A percentile compares a stretch with the other conserved stretches of the same genome.
phyloP scores from a whole-genome alignment of 192 early-diverging fungal species.

The Thoreauomyces humboldtii region DNA sequence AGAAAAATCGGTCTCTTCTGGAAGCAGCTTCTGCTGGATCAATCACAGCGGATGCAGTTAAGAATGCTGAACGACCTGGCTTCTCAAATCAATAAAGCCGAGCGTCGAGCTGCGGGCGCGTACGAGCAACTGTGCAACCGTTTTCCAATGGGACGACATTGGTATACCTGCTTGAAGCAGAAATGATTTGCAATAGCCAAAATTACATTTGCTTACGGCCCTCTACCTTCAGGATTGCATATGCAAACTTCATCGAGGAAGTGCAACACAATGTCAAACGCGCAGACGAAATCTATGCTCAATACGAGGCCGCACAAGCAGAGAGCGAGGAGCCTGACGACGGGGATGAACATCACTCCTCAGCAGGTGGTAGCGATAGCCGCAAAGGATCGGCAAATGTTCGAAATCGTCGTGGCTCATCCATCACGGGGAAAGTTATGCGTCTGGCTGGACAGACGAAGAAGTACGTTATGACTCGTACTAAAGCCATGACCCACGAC shows the following conservation, averaged over 20 bases:
- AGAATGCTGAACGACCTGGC: conserved; percentile 17
- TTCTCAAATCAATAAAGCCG: conserved; percentile 20
- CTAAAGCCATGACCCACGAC: too few species aligned
- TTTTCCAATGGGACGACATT: conserved; percentile 15
- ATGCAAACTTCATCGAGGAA: conserved; percentile 23
- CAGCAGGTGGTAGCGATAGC: neutral
- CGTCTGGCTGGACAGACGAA: neutral
- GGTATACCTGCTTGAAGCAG: neutral
- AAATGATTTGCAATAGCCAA: neutral
- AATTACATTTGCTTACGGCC: neutral
- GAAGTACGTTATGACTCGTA: neutral
- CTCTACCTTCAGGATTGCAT: conserved; percentile 14
- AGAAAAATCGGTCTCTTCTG: conserved; percentile 21
- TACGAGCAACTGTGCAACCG: conserved; percentile 12
- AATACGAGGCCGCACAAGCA: conserved; percentile 4
- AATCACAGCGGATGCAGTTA: neutral
- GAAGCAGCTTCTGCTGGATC: conserved; percentile 18
- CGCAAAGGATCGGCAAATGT: too few species aligned
- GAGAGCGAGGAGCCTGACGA: conserved; percentile 6
- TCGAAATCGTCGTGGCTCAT: too few species aligned
- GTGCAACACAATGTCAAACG: conserved; percentile 15
- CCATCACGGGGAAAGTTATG: neutral
- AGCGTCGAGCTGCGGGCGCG: conserved; percentile 12
- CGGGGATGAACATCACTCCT: conserved; percentile 3
- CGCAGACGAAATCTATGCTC: conserved; percentile 17